These are phyloP conservation scores for Leonotis leonurus DNA, from an alignment of 257 asterid genomes.

Conservation along the genomic window DNA sequence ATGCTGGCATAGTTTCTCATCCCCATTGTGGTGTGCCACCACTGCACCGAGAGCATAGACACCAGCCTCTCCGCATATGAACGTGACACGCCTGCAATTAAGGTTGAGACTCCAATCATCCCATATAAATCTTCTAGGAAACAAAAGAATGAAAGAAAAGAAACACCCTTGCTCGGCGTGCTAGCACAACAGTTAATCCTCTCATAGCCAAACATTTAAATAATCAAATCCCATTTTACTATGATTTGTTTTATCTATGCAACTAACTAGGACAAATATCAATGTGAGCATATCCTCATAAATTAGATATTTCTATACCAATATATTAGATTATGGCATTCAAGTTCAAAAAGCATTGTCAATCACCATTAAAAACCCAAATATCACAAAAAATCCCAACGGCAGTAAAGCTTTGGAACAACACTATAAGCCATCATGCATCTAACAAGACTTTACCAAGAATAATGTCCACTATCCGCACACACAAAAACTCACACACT, in stretches of 20 bases:
- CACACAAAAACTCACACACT: not conserved
- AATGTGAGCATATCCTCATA: not conserved
- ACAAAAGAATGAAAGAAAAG: not conserved
- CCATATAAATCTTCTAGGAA: not conserved
- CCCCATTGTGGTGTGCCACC: constrained; percentile 50
- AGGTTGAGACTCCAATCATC: not conserved
- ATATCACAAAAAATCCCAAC: not conserved
- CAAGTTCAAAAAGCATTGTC: not conserved
- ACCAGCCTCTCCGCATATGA: constrained; percentile 71
- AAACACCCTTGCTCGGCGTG: not conserved
- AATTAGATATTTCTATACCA: not conserved
- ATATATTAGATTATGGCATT: not conserved
- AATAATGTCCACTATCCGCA: not conserved
- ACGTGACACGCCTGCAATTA: constrained; percentile 57
- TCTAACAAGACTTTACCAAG: not conserved
- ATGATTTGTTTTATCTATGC: not conserved
- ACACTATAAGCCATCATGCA: not conserved
- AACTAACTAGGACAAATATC: not conserved
- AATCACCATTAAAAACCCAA: not conserved
- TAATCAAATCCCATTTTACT: not conserved
- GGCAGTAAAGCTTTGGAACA: not conserved
- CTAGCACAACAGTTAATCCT: not conserved
- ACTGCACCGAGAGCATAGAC: constrained; percentile 80
- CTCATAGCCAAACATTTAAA: not conserved
- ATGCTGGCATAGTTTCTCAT: constrained; percentile 39